Conservation (phyloP, 306 rosid species). For the Astragalus membranaceus region DNA sequence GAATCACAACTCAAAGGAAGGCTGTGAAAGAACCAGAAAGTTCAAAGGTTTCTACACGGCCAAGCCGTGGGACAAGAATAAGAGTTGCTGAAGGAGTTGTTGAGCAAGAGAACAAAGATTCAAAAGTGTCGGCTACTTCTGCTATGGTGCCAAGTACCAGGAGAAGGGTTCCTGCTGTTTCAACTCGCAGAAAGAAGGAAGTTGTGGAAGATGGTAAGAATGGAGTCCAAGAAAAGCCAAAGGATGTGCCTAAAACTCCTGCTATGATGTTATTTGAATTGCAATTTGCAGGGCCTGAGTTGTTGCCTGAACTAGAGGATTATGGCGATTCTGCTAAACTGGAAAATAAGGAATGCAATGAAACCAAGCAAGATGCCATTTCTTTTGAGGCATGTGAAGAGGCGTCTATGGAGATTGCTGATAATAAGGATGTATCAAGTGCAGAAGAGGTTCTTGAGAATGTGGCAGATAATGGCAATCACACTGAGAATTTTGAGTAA, state of each 20-base stretch:
- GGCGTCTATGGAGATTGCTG: not conserved
- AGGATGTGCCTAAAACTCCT: slow-evolving; percentile 37
- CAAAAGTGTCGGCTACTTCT: slow-evolving; percentile 22
- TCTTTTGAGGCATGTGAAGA: not conserved
- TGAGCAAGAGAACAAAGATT: slow-evolving; percentile 38
- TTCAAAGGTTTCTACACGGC: slow-evolving; percentile 24
- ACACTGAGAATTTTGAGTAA: no score
- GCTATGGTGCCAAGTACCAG: slow-evolving; percentile 10
- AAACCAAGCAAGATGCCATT: not conserved
- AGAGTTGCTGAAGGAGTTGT: slow-evolving; percentile 16
- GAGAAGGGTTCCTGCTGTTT: slow-evolving; percentile 27
- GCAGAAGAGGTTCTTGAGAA: no score
- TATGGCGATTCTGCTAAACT: slow-evolving; percentile 1
- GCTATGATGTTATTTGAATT: slow-evolving; percentile 11
- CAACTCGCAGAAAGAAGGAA: slow-evolving; percentile 36
- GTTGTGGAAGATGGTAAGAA: not conserved
- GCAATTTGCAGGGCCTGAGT: slow-evolving; percentile 13
- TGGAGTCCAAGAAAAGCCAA: slow-evolving; percentile 17
- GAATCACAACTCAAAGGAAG: slow-evolving; percentile 46
- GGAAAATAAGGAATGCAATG: not conserved
- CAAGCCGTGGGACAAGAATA: slow-evolving; percentile 19
- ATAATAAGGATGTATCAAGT: not conserved
- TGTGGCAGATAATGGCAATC: no score
- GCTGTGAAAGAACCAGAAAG: slow-evolving; percentile 27
- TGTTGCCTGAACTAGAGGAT: not conserved